These are phyloP conservation scores for Botrytis squamosa DNA, from an alignment of 2,329 filamentous ascomycete genomes.

Conservation along the genomic window DNA sequence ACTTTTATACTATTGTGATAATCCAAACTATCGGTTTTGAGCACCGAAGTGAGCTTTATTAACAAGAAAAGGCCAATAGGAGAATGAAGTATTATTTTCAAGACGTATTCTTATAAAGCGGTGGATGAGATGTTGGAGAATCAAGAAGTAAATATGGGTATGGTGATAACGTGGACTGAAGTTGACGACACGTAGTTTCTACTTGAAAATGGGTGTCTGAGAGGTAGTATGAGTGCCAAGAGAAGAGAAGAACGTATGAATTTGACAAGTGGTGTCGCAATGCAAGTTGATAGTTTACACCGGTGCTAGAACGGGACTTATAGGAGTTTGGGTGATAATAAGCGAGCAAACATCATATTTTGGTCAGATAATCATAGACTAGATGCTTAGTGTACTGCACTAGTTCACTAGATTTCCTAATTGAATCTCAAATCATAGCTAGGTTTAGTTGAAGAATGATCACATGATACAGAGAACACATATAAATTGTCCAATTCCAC, in stretches of 20 bases:
- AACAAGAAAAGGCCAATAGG: rapidly evolving
- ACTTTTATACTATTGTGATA: not conserved
- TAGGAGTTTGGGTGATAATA: not conserved
- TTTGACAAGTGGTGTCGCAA: not conserved
- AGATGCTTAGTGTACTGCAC: not conserved
- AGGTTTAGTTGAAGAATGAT: not conserved
- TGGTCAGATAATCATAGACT: not conserved
- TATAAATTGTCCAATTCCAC: not conserved
- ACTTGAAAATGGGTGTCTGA: not conserved
- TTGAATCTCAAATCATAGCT: not conserved
- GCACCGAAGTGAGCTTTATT: not conserved
- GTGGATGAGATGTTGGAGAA: not conserved
- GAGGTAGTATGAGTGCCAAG: not conserved
- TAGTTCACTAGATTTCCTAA: not conserved
- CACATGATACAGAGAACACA: not conserved
- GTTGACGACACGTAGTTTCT: not conserved
- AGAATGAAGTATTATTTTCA: not conserved
- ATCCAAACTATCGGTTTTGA: not conserved
- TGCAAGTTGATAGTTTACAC: not conserved
- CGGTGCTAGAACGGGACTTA: not conserved
- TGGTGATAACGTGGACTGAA: not conserved
- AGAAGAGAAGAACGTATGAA: not conserved
- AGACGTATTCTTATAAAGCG: not conserved
- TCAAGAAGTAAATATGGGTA: not conserved
- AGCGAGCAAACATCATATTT: not conserved